A percentile compares a stretch with the other conserved stretches of the same genome.
Evolutionary conservation across 2,329 filamentous ascomycete genomes (phyloP).

Genomic region (Sporothrix brasiliensis): DNA sequence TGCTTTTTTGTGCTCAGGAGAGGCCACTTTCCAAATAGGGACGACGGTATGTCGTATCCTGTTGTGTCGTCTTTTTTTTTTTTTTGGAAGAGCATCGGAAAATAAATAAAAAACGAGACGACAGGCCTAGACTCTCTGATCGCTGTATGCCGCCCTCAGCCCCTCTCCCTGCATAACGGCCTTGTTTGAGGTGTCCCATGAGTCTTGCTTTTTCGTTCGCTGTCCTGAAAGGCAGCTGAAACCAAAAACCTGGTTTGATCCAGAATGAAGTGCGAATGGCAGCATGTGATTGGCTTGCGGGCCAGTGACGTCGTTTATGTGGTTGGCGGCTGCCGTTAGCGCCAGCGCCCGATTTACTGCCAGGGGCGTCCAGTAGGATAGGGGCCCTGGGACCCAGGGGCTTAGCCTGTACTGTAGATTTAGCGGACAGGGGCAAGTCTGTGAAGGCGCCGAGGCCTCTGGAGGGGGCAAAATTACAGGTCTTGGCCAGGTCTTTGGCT

Average conservation of each 20-base stretch:
- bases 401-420: constrained; percentile 7
- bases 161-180: no score
- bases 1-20: constrained; percentile 1
- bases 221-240: constrained; percentile 28
- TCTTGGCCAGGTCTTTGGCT: not conserved
- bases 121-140: not conserved
- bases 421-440: not conserved
- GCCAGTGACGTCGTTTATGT: constrained; percentile 37
- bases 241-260: constrained; percentile 31
- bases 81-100: no score
- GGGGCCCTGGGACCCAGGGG: not conserved
- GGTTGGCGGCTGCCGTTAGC: constrained; percentile 36
- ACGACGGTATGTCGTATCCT: no score
- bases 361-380: constrained; percentile 13
- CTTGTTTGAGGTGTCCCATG: constrained; percentile 8
- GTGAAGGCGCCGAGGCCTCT: constrained; percentile 6
- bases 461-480: not conserved
- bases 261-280: constrained; percentile 1
- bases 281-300: constrained; percentile 29
- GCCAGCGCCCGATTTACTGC: constrained; percentile 13
- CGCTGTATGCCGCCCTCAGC: not conserved
- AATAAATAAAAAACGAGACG: not conserved
- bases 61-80: no score
- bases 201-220: constrained; percentile 12
- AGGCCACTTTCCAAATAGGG: not conserved